Conservation (phyloP, 345 rosid species). For the Dovyalis caffra region DNA sequence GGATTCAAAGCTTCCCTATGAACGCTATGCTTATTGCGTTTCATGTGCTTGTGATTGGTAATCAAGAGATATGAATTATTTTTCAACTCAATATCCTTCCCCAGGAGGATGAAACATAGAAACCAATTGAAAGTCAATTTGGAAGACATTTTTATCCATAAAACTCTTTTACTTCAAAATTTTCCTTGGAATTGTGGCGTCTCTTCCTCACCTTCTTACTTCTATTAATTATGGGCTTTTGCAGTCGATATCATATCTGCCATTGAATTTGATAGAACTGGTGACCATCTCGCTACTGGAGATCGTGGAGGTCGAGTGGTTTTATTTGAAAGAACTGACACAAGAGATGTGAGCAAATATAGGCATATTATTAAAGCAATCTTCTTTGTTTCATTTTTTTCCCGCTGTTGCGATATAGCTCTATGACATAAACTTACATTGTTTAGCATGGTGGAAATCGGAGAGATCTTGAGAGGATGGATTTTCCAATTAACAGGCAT, state of each 20-base stretch:
- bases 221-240: constrained; percentile 14
- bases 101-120: background rate
- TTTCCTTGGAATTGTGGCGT: background rate
- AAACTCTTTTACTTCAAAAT: background rate
- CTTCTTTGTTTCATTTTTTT: background rate
- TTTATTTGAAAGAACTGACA: constrained; percentile 82
- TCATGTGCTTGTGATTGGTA: background rate
- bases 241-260: constrained; percentile 95
- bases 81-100: background rate
- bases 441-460: constrained; percentile 60
- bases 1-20: background rate
- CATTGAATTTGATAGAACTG: constrained; percentile 77
- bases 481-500: constrained; percentile 50
- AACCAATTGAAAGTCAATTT: background rate
- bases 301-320: constrained; percentile 98
- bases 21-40: background rate
- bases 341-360: constrained; percentile 53
- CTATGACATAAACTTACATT: constrained; percentile 12
- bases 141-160: background rate
- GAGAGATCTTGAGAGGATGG: constrained; percentile 67
- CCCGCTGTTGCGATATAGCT: constrained; percentile 12
- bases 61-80: background rate
- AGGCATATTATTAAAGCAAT: background rate
- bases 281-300: constrained; percentile 89
- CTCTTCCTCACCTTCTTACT: background rate